Base-by-base conservation (phyloP, 768 basidiomycete genomes). In the Solioccasus polychromus region DNA sequence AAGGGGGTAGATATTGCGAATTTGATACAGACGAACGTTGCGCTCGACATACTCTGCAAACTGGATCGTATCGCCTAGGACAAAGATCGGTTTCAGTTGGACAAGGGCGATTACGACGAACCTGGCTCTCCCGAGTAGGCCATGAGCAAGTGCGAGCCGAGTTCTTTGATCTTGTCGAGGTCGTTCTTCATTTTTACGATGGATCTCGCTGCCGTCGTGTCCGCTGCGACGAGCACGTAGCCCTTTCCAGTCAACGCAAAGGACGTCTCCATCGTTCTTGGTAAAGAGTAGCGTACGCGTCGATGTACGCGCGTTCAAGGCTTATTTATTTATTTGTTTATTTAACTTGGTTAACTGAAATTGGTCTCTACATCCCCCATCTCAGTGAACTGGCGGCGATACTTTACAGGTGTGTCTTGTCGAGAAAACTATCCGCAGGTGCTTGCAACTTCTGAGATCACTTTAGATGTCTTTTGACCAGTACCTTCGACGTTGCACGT, bases 161-260 rank as follows among this genome's bases (percentile, higher is more conserved):
- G 77, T 19, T 79, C 76, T 68, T 93, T 92, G 75, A 95, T 91
- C 74, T 98, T 97, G 76, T 98, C 94, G 71, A 91, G 89, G 69
- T 96, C 92, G 29, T 77, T 65, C 74, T 98, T 96, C 92, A 98
- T 96, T 72, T 93, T 95, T 63, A 98, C 85, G 68, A 99, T 91
- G 25, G 92, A 96, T 55, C 91, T 79, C 4, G 86, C 82, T 8
- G 92, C 82, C 12, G 84, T 89, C 8, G 86, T 92, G 69, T 98
- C 95, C 9, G 93, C 83, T 2, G 94, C 92, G 57, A 99, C 71
- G 51, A 99, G 79, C 45, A 92, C 86, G 69, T 92, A 99, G 59
- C 84, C 94, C 65, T 96, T 95, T 39, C 94, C 94, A 31, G 81
- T 88, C 44, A 97, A 62, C 29, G 87, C 92, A 65, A 97, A 93